Percentiles rank a stretch among this genome's conserved stretches.
phyloP scores from a whole-genome alignment of 768 basidiomycete species.

The Podaxis pistillaris region DNA sequence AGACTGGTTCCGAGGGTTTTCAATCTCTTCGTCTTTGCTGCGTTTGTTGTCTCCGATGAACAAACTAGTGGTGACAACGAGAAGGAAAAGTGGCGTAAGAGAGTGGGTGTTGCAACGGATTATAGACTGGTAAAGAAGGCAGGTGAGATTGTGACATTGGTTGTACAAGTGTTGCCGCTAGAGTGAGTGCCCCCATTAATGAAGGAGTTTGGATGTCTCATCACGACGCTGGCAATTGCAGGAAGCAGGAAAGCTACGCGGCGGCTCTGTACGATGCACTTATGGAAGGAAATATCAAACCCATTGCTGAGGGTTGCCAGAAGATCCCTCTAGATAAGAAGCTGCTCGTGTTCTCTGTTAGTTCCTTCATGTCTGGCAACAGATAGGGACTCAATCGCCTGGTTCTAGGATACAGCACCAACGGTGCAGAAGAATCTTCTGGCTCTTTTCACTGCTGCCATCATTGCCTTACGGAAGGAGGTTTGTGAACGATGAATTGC shows the following conservation, averaged over 20 bases:
- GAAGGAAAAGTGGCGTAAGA: slow-evolving; percentile 55
- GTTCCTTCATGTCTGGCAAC: not conserved
- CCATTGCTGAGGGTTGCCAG: slow-evolving; percentile 55
- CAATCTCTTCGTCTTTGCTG: slow-evolving; percentile 53
- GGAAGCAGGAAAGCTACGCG: slow-evolving; percentile 65
- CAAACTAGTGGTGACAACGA: slow-evolving; percentile 34
- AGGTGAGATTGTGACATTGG: slow-evolving; percentile 62
- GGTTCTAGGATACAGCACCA: slow-evolving; percentile 40
- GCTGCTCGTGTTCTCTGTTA: slow-evolving; percentile 15
- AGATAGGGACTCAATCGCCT: slow-evolving; percentile 8
- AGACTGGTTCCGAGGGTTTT: slow-evolving; percentile 70
- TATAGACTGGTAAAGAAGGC: slow-evolving; percentile 57
- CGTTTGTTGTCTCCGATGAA: slow-evolving; percentile 27
- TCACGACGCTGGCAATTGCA: slow-evolving; percentile 24
- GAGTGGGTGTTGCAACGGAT: slow-evolving; percentile 47
- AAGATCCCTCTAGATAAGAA: slow-evolving; percentile 36
- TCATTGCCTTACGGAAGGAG: slow-evolving; percentile 66
- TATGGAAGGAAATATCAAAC: slow-evolving; percentile 48
- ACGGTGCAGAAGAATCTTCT: slow-evolving; percentile 60
- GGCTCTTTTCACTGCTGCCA: slow-evolving; percentile 61
- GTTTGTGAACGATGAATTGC: slow-evolving; percentile 33
- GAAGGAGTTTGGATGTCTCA: slow-evolving; percentile 4
- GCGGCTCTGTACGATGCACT: slow-evolving; percentile 52
- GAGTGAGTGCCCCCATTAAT: slow-evolving; percentile 51
- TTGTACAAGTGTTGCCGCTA: slow-evolving; percentile 60